Base-by-base conservation (phyloP, 2,329 filamentous ascomycete species). In the Penicillium sp. region DNA sequence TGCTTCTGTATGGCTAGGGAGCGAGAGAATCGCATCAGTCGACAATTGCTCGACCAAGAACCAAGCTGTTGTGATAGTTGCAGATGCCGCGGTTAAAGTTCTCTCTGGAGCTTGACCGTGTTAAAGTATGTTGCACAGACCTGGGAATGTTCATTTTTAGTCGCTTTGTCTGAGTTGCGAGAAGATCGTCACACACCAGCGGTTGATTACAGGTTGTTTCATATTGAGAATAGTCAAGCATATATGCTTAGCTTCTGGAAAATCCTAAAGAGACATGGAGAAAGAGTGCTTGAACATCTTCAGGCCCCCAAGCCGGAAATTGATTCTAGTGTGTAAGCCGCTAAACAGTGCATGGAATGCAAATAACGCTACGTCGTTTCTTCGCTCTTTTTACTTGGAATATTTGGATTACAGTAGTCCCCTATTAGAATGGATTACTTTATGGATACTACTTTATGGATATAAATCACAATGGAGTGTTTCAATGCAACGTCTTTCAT, bases 1-100 rank as follows among this genome's bases (percentile, higher is more conserved):
- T 12, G 33, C 33, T n/a, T 43, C 41, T 43, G 33, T 43, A 29
- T 43, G 41, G 41, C 41, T 43, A 25, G 28, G 32, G n/a, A 36
- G 41, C 24, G 41, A 27, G 28, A 43, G 25, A 9, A 27, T 43
- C 11, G 41, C 41, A 36, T 35, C 41, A 27, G 33, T 35, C 41
- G 29, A 43, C 11, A 27, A 35, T 26, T 43, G 41, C 35, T 25
- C 18, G 7, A 35, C 41, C 11, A 43, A 36, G 24, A 43, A 26
- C 41, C 29, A 43, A 25, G 41, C 29, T 24, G n/a, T 43, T 36
- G 39, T 41, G 29, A 12, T 29, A 13, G 41, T 13, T 35, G 41
- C 41, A 3, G 41, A 43, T 43, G 41, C 41, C n/a, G 41, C 28
- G 18, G 9, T 35, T 26, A 33, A n/a, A 43, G 34, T 36, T 35